Evolutionary conservation across 805 yeast genomes (phyloP).

Genomic region (Yamadazyma insecticola): DNA sequence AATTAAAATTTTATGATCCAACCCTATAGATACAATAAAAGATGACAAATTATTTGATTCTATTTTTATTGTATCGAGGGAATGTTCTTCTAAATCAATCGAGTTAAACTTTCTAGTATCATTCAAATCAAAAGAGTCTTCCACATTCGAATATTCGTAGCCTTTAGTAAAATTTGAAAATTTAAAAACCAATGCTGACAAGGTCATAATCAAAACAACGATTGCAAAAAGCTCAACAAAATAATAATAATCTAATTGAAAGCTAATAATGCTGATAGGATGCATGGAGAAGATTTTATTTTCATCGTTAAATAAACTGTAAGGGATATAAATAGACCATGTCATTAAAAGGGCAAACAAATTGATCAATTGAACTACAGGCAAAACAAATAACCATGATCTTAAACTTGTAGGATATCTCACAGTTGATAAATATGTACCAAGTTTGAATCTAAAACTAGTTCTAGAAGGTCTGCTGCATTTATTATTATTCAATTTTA

Average conservation of each 20-base stretch:
- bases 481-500: no score
- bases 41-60: slow-evolving; percentile 60
- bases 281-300: background rate
- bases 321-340: slow-evolving; percentile 20
- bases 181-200: slow-evolving; percentile 18
- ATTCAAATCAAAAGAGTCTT: slow-evolving; percentile 13
- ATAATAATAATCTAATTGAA: slow-evolving; percentile 35
- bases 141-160: no score
- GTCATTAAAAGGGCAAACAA: slow-evolving; percentile 15
- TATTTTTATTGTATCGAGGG: slow-evolving; percentile 58
- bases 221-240: slow-evolving; percentile 53
- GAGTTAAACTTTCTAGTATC: slow-evolving; percentile 23
- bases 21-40: slow-evolving; percentile 64
- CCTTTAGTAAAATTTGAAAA: slow-evolving; percentile 15
- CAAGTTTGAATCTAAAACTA: slow-evolving; percentile 24
- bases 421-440: slow-evolving; percentile 15
- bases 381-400: slow-evolving; percentile 24
- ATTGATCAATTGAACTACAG: slow-evolving; percentile 12
- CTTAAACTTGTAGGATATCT: slow-evolving; percentile 34
- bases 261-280: background rate
- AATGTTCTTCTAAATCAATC: slow-evolving; percentile 39
- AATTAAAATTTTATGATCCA: slow-evolving; percentile 65
- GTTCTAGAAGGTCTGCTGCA: slow-evolving; percentile 11
- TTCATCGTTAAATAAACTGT: slow-evolving; percentile 6
- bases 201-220: slow-evolving; percentile 47